Evolutionary conservation across 441 rosid genomes (phyloP), one percentile per base, ranked within the genome.

Genomic region (Pelargonium exstipulatum): DNA sequence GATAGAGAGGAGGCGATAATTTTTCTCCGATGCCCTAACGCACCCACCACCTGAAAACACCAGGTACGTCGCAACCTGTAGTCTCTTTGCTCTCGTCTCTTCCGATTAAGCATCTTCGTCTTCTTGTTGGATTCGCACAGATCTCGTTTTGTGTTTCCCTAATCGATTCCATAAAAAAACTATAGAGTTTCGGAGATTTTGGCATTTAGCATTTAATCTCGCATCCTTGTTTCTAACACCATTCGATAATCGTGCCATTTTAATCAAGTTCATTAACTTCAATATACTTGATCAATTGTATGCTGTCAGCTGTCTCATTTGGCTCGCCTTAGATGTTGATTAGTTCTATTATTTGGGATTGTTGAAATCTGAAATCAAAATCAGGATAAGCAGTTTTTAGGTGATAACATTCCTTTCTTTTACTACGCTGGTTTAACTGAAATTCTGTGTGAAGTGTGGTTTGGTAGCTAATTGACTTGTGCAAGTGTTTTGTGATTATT

Each of bases 21-120:
- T 60, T 60, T 60, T 60, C 64, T 60, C 64, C 64, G 64, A 60
- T 60, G 64, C 64, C 64, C 64, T 60, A 24, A 9, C 63, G 63
- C 22, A 12, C 26, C 37, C 35, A 14, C 5, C 64, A 22, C 16
- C 37, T 60, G 6, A 24, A 60, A 24, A 29, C 64, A 60, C 64
- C 64, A 22, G 37, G 37, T 60, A 22, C 35, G 16, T 17, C 64
- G 37, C 29, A 22, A n/a, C 64, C 64, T 60, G 64, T 35, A 60
- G 12, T 60, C 29, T 14, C 9, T 22, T 60, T 60, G 7, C 64
- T 5, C 16, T 58, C 32, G 12, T 3, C 42, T 60, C 37, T 60
- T 60, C 37, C 16, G 64, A 60, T 60, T 60, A 6, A 17, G 64
- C n/a, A 58, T 29, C 12, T 9, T 22, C 61, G 62, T 58, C 62